Evolutionary conservation across 2,329 filamentous ascomycete species (phyloP), one percentile per base, ranked within the genome.

Genomic region (Orbilia ellipsospora): DNA sequence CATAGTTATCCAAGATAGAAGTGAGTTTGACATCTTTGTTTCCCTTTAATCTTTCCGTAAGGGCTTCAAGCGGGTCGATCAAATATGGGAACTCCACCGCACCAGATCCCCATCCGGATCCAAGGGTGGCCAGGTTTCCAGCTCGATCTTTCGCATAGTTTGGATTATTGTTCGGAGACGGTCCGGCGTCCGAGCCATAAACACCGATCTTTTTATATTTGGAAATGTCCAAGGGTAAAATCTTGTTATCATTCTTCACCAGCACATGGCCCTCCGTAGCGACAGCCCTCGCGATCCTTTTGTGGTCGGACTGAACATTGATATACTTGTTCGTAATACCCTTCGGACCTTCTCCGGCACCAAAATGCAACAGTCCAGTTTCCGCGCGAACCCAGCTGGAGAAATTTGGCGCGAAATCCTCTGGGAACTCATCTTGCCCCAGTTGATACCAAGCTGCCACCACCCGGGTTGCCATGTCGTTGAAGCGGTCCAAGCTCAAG

Each of bases 361-460:
- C 86, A 78, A 82, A 85, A 45, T 70, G 56, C 89, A 93, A 0
- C 92, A 93, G 6, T 87, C 87, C 64, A n/a, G 23, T 68, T n/a
- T 51, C 55, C 12, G 42, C 12, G 54, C 52, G 54, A n/a, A 60
- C 64, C 64, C 64, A 68, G 54, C 64, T 68, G 2, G 64, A 68
- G 31, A 68, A 68, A 28, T 68, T 68, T 15, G 64, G 64, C 13
- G 64, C 45, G 28, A 60, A 68, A 18, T 68, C 64, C 28, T 68
- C 52, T 0, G 42, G 92, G 88, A 52, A 92, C 83, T 88, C 83
- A 0, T 92, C 87, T 92, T 83, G 0, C 92, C 95, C 90, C 92
- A 96, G 0, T 81, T 95, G 91, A 80, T 96, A 97, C 92, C 93
- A 97, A 23, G 93, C 86, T 0, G 94, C 94, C 0, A 97, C 91